Evolutionary conservation across 352 stramenopile genomes (phyloP).

Genomic region (Plasmopara muralis): DNA sequence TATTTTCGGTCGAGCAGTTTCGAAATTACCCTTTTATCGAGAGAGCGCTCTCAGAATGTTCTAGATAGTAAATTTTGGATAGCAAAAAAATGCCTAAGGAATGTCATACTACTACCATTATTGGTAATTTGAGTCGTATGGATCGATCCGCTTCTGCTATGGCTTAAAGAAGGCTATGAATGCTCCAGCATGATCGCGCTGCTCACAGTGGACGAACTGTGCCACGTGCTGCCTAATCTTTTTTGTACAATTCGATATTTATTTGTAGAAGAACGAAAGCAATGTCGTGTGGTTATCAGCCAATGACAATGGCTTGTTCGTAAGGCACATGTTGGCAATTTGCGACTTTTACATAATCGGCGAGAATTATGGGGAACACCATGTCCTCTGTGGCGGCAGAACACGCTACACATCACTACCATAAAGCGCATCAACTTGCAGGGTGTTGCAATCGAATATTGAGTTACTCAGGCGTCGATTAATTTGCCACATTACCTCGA

Average conservation of each 20-base stretch:
- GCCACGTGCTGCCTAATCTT: slow-evolving; percentile 38
- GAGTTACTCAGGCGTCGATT: slow-evolving; percentile 40
- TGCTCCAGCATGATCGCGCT: slow-evolving; percentile 60
- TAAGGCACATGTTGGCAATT: slow-evolving; percentile 40
- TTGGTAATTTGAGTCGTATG: slow-evolving; percentile 63
- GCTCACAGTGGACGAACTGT: slow-evolving; percentile 62
- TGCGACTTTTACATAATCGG: slow-evolving; percentile 63
- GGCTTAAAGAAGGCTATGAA: slow-evolving; percentile 53
- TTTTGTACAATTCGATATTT: slow-evolving; percentile 42
- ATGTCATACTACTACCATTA: slow-evolving; percentile 79
- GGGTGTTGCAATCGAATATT: slow-evolving; percentile 47
- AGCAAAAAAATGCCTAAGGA: too few relatives aligned
- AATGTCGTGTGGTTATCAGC: slow-evolving; percentile 69
- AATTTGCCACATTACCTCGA: slow-evolving; percentile 36
- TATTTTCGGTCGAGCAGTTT: too few relatives aligned
- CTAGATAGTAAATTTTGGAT: too few relatives aligned
- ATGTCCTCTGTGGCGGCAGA: slow-evolving; percentile 49
- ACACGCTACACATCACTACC: slow-evolving; percentile 24
- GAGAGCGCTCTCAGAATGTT: too few relatives aligned
- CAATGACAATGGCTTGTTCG: slow-evolving; percentile 48
- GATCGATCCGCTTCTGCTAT: slow-evolving; percentile 55
- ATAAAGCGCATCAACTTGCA: slow-evolving; percentile 34
- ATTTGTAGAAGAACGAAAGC: slow-evolving; percentile 55
- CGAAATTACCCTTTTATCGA: too few relatives aligned
- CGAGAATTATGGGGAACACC: slow-evolving; percentile 67